Percentiles rank a stretch among this genome's conserved stretches.
Evolutionary conservation across 2,329 filamentous ascomycete species (phyloP).

Genomic region (Aspergillus puulaauensis): DNA sequence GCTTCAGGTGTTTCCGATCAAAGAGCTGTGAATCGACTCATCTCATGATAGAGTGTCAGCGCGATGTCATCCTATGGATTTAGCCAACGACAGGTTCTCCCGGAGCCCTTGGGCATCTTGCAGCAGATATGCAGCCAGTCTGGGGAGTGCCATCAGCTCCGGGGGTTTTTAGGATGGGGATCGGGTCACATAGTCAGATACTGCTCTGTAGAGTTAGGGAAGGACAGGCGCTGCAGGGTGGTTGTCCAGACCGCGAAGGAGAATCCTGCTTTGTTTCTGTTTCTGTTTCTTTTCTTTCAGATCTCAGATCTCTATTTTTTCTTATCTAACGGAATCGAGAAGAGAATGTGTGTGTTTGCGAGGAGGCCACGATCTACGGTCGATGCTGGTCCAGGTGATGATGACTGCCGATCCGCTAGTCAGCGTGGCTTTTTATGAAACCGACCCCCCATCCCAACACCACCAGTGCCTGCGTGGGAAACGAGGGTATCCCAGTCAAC

Average conservation of each 20-base stretch:
- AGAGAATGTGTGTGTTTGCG: not conserved
- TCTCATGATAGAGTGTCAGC: not conserved
- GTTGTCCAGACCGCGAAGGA: not conserved
- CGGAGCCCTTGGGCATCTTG: constrained; percentile 17
- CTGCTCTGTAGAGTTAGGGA: not conserved
- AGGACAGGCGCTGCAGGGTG: constrained; percentile 9
- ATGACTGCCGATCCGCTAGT: constrained; percentile 8
- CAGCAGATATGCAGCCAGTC: constrained; percentile 17
- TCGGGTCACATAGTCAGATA: not conserved
- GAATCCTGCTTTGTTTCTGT: not conserved
- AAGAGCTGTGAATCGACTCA: not conserved
- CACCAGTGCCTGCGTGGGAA: constrained; percentile 21
- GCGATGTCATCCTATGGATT: constrained; percentile 1
- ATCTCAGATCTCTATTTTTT: constrained; percentile 6
- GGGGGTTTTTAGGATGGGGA: constrained; percentile 6
- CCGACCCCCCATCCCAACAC: constrained; percentile 10
- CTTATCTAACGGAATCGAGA: not conserved
- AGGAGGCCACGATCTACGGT: constrained; percentile 6
- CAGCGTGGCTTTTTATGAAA: constrained; percentile 7
- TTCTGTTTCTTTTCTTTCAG: not conserved
- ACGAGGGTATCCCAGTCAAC: constrained; percentile 21
- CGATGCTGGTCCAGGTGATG: constrained; percentile 11
- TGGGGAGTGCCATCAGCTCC: constrained; percentile 14
- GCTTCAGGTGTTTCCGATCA: not conserved
- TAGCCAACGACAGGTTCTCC: constrained; percentile 1